Evolutionary conservation across 768 basidiomycete genomes (phyloP).

Genomic region (Pisolithus orientalis): DNA sequence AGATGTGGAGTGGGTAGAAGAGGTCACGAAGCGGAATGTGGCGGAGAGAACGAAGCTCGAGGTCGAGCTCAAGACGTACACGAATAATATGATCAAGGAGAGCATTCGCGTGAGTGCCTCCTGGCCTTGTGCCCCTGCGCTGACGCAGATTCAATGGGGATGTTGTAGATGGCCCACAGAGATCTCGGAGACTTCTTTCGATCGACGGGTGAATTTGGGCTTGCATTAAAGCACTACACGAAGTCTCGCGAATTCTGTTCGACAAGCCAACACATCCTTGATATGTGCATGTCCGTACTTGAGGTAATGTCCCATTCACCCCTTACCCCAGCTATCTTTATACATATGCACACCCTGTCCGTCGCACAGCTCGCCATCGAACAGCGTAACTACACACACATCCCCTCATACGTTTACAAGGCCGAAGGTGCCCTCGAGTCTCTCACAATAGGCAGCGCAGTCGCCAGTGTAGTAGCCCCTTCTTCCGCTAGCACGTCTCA

Average conservation of each 20-base stretch:
- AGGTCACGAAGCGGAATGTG: conserved; percentile 54
- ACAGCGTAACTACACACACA: conserved; percentile 78
- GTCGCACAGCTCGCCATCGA: conserved; percentile 67
- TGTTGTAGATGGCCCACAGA: conserved; percentile 75
- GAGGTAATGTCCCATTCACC: conserved; percentile 43
- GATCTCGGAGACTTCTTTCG: conserved; percentile 82
- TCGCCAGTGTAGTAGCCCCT: conserved; percentile 27
- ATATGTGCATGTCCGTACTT: conserved; percentile 81
- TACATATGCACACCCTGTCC: not conserved
- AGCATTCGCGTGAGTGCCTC: conserved; percentile 75
- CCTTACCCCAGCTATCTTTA: not conserved
- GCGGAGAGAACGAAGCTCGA: conserved; percentile 82
- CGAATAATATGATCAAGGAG: conserved; percentile 98
- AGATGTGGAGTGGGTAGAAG: conserved; percentile 72
- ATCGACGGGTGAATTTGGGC: conserved; percentile 61
- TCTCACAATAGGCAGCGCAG: conserved; percentile 19
- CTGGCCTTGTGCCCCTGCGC: not conserved
- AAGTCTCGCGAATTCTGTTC: conserved; percentile 92
- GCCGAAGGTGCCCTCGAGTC: conserved; percentile 89
- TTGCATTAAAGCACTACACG: conserved; percentile 77
- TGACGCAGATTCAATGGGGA: not conserved
- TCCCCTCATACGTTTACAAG: conserved; percentile 92
- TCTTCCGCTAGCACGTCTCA: conserved; percentile 10
- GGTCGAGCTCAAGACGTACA: conserved; percentile 91
- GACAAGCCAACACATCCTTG: conserved; percentile 86